Base-by-base conservation (phyloP, 2,329 filamentous ascomycete genomes). In the Mycosphaerella sp. region DNA sequence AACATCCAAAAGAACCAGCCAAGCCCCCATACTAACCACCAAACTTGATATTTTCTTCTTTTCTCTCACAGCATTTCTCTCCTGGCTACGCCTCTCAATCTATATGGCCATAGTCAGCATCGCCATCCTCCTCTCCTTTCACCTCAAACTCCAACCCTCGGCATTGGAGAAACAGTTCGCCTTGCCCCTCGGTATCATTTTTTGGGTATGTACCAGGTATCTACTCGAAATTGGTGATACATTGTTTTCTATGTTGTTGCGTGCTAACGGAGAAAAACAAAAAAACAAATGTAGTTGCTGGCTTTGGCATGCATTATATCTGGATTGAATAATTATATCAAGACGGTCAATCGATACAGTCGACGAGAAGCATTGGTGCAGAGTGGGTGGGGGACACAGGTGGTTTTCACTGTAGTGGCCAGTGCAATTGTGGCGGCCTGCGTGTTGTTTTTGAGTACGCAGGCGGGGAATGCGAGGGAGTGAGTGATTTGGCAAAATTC, bases 121-220 rank as follows among this genome's bases (percentile, higher is more conserved):
- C 32, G 92, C 93, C 48, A 95, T 98, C 62, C 84, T 95, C 8
- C 78, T 96, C 48, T 95, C 89, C 11, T 98, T 98, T 70, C 92
- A 98, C 67, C 79, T 98, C 47, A 91, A 90, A 66, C 76, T 77
- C 14, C 73, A 84, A 63, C 88, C 93, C 0, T 81, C 83, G 0
- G 67, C 74, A 0, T 70, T 89, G 11, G 93, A 98, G 74, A 76
- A 82, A 56, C 81, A 80, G 42, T 84, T 96, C 72, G 86, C 93
- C 0, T 78, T 86, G 57, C 93, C 93, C 0, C 80, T 98, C 1
- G 93, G 93, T 0, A 78, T 89, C 44, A 74, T 95, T 23, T 98
- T 98, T 72, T 97, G 91, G 91, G 26, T 29, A 21, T 21, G 21
- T 21, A n/a, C n/a, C n/a, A n/a, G n/a, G n/a, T n/a, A 21, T 21